Base-by-base conservation (phyloP, 1,139 yeast genomes). In the Taiozyma onychis region DNA sequence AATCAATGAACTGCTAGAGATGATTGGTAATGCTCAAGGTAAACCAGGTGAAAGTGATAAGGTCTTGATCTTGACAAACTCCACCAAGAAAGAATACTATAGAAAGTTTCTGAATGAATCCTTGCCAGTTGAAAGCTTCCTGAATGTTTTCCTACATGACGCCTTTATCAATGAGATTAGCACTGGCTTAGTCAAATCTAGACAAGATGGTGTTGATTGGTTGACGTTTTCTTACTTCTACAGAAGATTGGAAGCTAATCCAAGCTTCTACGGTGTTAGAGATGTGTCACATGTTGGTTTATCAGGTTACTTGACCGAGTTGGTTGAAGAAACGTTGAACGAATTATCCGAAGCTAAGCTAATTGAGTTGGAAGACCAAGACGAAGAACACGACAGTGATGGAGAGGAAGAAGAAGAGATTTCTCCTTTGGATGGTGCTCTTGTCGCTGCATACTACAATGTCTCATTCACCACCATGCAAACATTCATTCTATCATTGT, bases 141-240 rank as follows among this genome's bases (percentile, higher is more conserved):
- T 90, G 58, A 78, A 78, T 48, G 67, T 72, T 13, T 68, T 71
- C 44, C 60, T 90, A 18, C 83, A 80, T 52, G 97, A 91, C 62
- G 75, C 79, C 0, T 75, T 93, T 45, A 67, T 87, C 43, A 78
- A 80, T 42, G 98, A 90, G 57, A 82, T 90, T 16, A 78, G 86
- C 47, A 78, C 82, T 14, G 74, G 80, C 2, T 73, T 83, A n/a
- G 76, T 93, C 51, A 77, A 74, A 47, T 74, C 80, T 6, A 81
- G 88, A 61, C 97, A 91, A 60, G 95, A 88, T 56, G 88, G 96
- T 57, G 79, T 95, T 53, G 97, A 91, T 61, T 88, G 96, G 95
- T 64, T 95, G 42, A 87, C 97, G 0, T 88, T 80, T 66, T 79
- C 96, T 0, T 87, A 83, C 59, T 88, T 90, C 62, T 95, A 88